Base-by-base conservation (phyloP, 2,329 filamentous ascomycete species). In the Talaromyces islandicus region DNA sequence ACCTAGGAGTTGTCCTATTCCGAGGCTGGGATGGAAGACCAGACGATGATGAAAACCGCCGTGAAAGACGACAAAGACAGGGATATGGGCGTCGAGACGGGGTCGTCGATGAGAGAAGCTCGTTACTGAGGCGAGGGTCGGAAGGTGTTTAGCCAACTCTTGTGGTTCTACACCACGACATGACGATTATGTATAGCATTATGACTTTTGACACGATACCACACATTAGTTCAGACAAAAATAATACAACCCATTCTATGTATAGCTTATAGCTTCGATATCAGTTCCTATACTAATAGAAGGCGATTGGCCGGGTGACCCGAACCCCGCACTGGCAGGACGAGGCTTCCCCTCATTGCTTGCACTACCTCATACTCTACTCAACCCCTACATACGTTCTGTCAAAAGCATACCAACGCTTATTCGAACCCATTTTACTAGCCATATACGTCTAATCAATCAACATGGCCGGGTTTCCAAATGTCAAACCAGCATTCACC, bases 401-500 rank as follows among this genome's bases (percentile, higher is more conserved):
- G 17, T 30, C 48, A 52, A 9, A 14, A 52, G 48, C 25, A 52
- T 52, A 52, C 2, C 25, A 52, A 12, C 48, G 21, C 7, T 52
- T 21, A 21, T 24, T 24, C 24, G 35, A n/a, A 7, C 2, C 7
- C 14, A n/a, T 38, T n/a, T 2, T 2, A n/a, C 14, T 38, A 17
- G 35, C 17, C 35, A 17, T 1, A 52, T 9, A 52, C 17, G 19
- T 29, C 7, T 7, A 52, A 52, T 29, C 9, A 14, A 17, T 43
- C 56, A 68, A 29, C 54, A 75, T 75, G 71, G 66, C 74, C 12
- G 70, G 67, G 52, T 77, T 74, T 56, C 76, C 76, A 12, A 67
- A 65, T 32, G 65, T 77, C 54, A 66, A 76, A 62, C 76, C 75
- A 4, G 76, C 75, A 17, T 75, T 78, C 57, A 77, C 74, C 19